A percentile compares a stretch with the other conserved stretches of the same genome.
These are phyloP conservation scores for Diaporthe vexans DNA, from an alignment of 2,329 filamentous ascomycete species.

Conservation along the genomic window DNA sequence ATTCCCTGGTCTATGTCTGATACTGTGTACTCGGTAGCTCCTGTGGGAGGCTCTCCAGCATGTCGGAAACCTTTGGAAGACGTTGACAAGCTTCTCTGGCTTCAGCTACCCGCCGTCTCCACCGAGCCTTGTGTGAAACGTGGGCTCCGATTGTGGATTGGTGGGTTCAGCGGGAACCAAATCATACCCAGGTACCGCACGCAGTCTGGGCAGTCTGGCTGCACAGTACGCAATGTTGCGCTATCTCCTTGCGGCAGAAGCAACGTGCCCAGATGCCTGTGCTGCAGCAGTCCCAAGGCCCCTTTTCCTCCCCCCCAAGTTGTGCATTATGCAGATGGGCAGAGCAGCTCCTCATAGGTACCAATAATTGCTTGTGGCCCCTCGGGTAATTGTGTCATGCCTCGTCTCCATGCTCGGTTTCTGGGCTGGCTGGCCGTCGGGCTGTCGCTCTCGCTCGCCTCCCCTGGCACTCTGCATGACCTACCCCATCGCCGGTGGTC, in stretches of 20 bases:
- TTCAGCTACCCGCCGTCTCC: slow-evolving; percentile 40
- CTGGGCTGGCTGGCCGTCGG: slow-evolving; percentile 12
- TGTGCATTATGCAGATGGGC: slow-evolving; percentile 34
- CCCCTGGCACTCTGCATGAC: slow-evolving; percentile 31
- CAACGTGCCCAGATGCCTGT: slow-evolving; percentile 25
- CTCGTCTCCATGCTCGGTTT: slow-evolving; percentile 10
- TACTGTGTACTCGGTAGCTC: background rate
- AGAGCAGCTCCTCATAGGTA: slow-evolving; percentile 30
- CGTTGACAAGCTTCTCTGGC: slow-evolving; percentile 16
- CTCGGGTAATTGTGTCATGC: slow-evolving; percentile 36
- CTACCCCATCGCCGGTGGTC: slow-evolving; percentile 15
- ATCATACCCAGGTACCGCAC: slow-evolving; percentile 17
- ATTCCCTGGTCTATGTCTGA: background rate
- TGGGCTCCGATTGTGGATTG: slow-evolving; percentile 38
- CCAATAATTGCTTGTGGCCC: slow-evolving; percentile 34
- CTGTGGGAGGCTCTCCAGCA: slow-evolving; percentile 2
- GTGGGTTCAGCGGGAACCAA: slow-evolving; percentile 35
- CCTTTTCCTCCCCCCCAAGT: slow-evolving; percentile 27
- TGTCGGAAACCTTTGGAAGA: slow-evolving; percentile 4
- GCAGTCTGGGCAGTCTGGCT: background rate
- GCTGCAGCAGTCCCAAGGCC: slow-evolving; percentile 18
- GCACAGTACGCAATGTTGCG: slow-evolving; percentile 19
- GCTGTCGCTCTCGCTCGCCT: slow-evolving; percentile 16
- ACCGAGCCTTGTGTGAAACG: slow-evolving; percentile 39
- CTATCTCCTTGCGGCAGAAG: background rate